Conservation (phyloP, 2,329 filamentous ascomycete species). For the Calonectria pauciramosa region DNA sequence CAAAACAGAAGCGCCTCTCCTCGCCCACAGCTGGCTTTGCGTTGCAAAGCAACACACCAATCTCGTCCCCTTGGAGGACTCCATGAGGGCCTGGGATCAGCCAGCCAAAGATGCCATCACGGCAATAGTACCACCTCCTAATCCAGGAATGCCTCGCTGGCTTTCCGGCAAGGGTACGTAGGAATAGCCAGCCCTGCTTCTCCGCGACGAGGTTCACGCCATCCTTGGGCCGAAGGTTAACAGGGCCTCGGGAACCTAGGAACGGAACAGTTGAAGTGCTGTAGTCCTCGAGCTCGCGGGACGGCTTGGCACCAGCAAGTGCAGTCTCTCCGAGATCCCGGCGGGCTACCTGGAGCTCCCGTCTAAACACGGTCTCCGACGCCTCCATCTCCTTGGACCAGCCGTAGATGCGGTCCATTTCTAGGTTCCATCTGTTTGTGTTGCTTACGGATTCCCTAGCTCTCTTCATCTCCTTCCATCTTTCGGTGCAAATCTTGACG, state of each 20-base stretch:
- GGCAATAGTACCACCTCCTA: constrained; percentile 94
- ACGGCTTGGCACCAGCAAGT: constrained; percentile 80
- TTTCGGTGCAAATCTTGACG: constrained; percentile 85
- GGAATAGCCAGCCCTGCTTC: constrained; percentile 95
- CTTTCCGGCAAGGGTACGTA: constrained; percentile 86
- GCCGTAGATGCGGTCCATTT: constrained; percentile 92
- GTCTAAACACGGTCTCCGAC: constrained; percentile 85
- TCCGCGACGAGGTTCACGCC: constrained; percentile 71
- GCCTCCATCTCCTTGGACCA: constrained; percentile 97
- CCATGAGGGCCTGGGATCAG: constrained; percentile 86
- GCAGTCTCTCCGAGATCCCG: constrained; percentile 86
- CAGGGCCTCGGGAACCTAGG: constrained; percentile 78
- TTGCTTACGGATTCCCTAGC: constrained; percentile 75
- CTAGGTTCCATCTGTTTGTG: constrained; percentile 77
- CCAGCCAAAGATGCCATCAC: constrained; percentile 96
- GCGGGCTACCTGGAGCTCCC: constrained; percentile 83
- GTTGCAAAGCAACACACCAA: constrained; percentile 93
- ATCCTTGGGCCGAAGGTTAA: constrained; percentile 70
- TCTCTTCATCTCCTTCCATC: constrained; percentile 88
- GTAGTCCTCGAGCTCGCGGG: constrained; percentile 94
- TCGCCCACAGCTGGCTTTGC: constrained; percentile 92
- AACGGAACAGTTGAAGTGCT: constrained; percentile 91
- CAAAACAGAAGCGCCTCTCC: constrained; percentile 96
- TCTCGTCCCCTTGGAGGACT: constrained; percentile 95
- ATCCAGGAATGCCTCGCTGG: constrained; percentile 92